A percentile compares a stretch with the other conserved stretches of the same genome.
Evolutionary conservation across 176 grass and related monocot species (phyloP).

Genomic region (Chloris gayana): DNA sequence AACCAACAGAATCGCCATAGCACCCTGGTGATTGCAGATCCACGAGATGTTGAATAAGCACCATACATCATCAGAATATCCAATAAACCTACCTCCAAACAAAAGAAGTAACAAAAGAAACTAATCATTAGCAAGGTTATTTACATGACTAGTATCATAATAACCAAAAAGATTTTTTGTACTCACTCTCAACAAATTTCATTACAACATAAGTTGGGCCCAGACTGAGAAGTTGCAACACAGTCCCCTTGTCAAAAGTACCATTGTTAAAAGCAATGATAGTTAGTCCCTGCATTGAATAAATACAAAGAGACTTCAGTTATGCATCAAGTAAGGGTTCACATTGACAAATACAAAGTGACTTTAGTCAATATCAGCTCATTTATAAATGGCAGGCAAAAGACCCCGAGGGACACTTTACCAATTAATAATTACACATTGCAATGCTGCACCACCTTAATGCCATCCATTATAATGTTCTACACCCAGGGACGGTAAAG

Average conservation of each 20-base stretch:
- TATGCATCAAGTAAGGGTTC: background rate
- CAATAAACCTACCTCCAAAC: slow-evolving; percentile 59
- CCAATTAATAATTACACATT: background rate
- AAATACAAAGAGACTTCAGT: slow-evolving; percentile 32
- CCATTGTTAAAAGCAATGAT: slow-evolving; percentile 88
- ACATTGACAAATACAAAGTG: background rate
- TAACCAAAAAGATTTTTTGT: background rate
- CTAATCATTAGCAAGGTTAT: slow-evolving; percentile 21
- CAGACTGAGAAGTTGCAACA: slow-evolving; percentile 73
- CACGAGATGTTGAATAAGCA: slow-evolving; percentile 88
- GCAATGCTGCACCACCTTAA: background rate
- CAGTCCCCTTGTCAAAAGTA: slow-evolving; percentile 52
- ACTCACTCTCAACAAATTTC: slow-evolving; percentile 89
- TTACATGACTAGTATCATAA: background rate
- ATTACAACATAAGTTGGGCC: slow-evolving; percentile 86
- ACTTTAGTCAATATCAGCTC: too few relatives aligned
- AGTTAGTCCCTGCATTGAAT: slow-evolving; percentile 69
- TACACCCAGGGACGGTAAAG: background rate
- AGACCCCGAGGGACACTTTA: background rate
- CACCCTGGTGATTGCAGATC: slow-evolving; percentile 81
- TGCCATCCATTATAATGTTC: background rate
- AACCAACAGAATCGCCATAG: slow-evolving; percentile 84
- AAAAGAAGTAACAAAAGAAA: slow-evolving; percentile 31
- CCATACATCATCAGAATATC: slow-evolving; percentile 98
- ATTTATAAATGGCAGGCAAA: background rate